Percentiles rank a stretch among this genome's conserved stretches.
Evolutionary conservation across 805 yeast species (phyloP).

Genomic region (Candida adriatica): DNA sequence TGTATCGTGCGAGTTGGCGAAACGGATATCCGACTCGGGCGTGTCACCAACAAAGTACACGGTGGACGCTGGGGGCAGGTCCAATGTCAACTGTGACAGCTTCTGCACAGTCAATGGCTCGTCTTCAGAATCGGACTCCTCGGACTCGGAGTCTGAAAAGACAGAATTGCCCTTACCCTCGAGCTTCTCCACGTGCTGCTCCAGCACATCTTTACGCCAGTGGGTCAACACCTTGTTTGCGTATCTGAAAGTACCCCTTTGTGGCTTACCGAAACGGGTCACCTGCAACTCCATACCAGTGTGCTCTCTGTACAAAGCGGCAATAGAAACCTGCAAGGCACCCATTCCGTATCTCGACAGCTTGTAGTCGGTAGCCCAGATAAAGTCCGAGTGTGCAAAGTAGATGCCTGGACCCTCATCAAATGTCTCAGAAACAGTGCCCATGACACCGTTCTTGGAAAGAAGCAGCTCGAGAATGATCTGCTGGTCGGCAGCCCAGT

Average conservation of each 20-base stretch:
- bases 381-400: constrained; percentile 88
- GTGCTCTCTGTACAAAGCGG: constrained; percentile 77
- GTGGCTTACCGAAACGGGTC: constrained; percentile 86
- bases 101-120: constrained; percentile 42
- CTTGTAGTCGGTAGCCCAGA: constrained; percentile 87
- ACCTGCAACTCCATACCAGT: constrained; percentile 78
- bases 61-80: constrained; percentile 76
- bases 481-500: constrained; percentile 92
- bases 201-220: constrained; percentile 77
- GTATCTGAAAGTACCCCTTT: constrained; percentile 76
- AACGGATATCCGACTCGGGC: constrained; percentile 82
- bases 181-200: constrained; percentile 58
- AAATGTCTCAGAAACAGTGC: constrained; percentile 62
- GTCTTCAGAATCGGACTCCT: constrained; percentile 27
- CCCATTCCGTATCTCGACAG: constrained; percentile 91
- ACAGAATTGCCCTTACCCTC: constrained; percentile 26
- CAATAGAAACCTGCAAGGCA: constrained; percentile 82
- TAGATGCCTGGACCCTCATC: constrained; percentile 78
- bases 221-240: constrained; percentile 69
- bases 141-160: constrained; percentile 21
- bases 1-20: constrained; percentile 79
- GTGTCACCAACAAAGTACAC: constrained; percentile 89
- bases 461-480: constrained; percentile 75
- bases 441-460: constrained; percentile 77
- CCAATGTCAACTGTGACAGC: constrained; percentile 37